Evolutionary conservation across 176 grass and related monocot genomes (phyloP), one percentile per base, ranked within the genome.

Genomic region (Avena atlantica): DNA sequence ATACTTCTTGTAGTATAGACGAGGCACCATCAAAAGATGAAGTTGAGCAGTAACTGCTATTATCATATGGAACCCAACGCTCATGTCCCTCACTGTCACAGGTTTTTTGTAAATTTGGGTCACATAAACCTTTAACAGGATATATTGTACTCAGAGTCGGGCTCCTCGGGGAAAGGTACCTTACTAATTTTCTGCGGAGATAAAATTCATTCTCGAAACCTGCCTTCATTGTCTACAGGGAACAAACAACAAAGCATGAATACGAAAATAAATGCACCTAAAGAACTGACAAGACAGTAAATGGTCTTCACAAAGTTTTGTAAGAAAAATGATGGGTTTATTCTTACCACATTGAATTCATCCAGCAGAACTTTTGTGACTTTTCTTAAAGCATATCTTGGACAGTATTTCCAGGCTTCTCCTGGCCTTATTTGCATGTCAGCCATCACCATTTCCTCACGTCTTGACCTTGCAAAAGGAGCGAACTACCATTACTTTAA

Each of bases 121-220:
- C 50, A 76, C 29, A 40, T 47, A 78, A 55, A 84, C 31, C 14
- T 82, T 51, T 73, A 21, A 71, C 9, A 59, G 13, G 40, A 14
- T 58, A 3, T 67, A 25, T 49, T 37, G 20, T 73, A 60, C 64
- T 83, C 31, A 85, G 44, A 85, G 60, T 78, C 27, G 40, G 74
- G 20, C 31, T 67, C 27, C 64, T 65, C 19, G 40, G 70, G 13
- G 25, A 87, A 79, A 76, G 53, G 56, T 94, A 91, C 96, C 93
- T 96, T 86, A 76, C 72, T 83, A 92, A 64, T 92, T 96, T 96
- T 88, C 83, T 88, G n/a, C 95, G 92, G 25, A 98, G 80, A 74
- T 80, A 98, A 86, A 98, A 98, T 89, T 98, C 96, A 89, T 94
- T 98, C 74, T 98, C 96, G 59, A 98, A 98, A 61, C 96, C 96